Conservation (phyloP, 805 yeast genomes). For the Metschnikowia reukaufii region DNA sequence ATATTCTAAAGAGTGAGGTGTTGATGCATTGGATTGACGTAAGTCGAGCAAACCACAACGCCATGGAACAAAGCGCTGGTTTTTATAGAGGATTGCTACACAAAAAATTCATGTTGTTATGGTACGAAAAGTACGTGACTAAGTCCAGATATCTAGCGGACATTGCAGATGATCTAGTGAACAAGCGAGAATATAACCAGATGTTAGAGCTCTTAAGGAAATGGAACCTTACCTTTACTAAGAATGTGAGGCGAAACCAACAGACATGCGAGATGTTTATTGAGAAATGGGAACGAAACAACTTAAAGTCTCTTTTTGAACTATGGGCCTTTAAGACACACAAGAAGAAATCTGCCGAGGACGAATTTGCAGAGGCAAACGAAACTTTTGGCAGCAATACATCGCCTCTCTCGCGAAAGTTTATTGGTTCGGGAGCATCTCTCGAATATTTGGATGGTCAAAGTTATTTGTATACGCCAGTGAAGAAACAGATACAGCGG, state of each 20-base stretch:
- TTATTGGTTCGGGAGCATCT: conserved; percentile 7
- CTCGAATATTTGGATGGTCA: conserved; percentile 12
- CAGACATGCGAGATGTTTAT: conserved; percentile 36
- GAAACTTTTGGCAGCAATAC: conserved; percentile 25
- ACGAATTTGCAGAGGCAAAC: conserved; percentile 20
- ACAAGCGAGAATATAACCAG: conserved; percentile 28
- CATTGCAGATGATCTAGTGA: conserved; percentile 30
- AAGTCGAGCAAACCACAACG: not conserved
- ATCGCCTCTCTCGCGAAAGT: conserved; percentile 35
- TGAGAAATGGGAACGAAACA: conserved; percentile 32
- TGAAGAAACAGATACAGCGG: conserved; percentile 26
- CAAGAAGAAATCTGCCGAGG: conserved; percentile 10
- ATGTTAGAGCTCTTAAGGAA: conserved; percentile 28
- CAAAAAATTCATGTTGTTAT: conserved; percentile 31
- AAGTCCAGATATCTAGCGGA: conserved; percentile 27
- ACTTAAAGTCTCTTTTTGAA: conserved; percentile 33
- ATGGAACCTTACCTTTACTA: conserved; percentile 40
- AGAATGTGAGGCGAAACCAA: conserved; percentile 31
- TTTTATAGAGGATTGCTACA: conserved; percentile 12
- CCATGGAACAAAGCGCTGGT: conserved; percentile 6
- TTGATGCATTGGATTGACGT: conserved; percentile 15
- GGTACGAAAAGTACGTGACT: conserved; percentile 34
- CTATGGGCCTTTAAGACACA: conserved; percentile 35
- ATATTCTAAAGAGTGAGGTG: conserved; percentile 6
- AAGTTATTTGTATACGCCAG: conserved; percentile 37